Conservation (phyloP, 768 basidiomycete species). For the Dioszegia hungarica region DNA sequence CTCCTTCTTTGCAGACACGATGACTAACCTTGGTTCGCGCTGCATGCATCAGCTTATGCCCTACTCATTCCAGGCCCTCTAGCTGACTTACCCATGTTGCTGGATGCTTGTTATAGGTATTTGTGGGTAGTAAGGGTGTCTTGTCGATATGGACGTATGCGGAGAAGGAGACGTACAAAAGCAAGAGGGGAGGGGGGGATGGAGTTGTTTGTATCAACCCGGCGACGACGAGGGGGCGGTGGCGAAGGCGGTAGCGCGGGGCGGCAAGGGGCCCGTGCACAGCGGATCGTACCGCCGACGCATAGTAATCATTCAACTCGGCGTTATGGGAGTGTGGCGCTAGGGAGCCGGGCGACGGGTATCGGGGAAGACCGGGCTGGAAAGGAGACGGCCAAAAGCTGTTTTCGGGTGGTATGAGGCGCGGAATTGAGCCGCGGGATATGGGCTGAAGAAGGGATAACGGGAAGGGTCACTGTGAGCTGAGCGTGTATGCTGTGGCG, state of each 20-base stretch:
- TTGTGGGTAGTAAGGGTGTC: background rate
- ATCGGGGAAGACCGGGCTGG: background rate
- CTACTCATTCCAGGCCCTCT: conserved; percentile 5
- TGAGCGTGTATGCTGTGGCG: background rate
- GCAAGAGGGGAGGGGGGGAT: background rate
- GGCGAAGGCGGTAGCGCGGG: background rate
- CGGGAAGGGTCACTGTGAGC: background rate
- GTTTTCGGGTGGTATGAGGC: background rate
- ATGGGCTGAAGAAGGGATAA: background rate
- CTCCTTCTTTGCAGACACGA: background rate
- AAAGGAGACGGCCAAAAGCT: conserved; percentile 1
- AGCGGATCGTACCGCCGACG: too few relatives aligned
- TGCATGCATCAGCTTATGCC: conserved; percentile 15
- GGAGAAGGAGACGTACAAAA: background rate
- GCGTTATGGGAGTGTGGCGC: conserved; percentile 1
- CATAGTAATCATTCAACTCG: background rate
- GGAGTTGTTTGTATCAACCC: background rate
- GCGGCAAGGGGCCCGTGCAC: background rate
- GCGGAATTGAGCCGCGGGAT: background rate
- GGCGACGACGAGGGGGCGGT: too few relatives aligned
- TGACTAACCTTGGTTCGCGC: conserved; percentile 41
- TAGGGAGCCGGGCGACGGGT: background rate
- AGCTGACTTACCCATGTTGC: conserved; percentile 33
- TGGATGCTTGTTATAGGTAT: background rate
- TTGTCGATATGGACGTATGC: background rate